Conservation (phyloP, 2,329 filamentous ascomycete species). For the Graphilbum fragrans region DNA sequence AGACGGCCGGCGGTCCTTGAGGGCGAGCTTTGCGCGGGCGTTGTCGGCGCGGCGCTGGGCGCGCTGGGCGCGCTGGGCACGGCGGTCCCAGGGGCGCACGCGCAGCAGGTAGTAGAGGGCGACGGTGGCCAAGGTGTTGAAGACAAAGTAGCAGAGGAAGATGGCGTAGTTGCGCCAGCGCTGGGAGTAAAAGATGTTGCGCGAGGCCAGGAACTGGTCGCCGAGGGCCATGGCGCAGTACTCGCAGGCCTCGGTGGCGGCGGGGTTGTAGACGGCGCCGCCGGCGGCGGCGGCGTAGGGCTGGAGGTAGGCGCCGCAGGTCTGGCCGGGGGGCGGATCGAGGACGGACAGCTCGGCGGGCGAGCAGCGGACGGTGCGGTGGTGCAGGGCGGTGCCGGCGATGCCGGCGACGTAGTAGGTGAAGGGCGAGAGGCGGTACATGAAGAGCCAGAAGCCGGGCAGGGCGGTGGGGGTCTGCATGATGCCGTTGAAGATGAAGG, state of each 20-base stretch:
- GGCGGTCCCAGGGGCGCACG: slow-evolving; percentile 31
- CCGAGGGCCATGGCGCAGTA: slow-evolving; percentile 54
- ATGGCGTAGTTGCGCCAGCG: slow-evolving; percentile 60
- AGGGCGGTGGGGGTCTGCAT: slow-evolving; percentile 67
- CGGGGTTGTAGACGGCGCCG: slow-evolving; percentile 50
- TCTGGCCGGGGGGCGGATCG: slow-evolving; percentile 47
- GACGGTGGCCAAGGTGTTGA: slow-evolving; percentile 49
- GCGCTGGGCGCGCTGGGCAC: no score
- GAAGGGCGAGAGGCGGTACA: slow-evolving; percentile 57
- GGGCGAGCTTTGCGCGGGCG: no score
- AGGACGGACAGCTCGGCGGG: slow-evolving; percentile 50
- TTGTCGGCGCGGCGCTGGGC: no score
- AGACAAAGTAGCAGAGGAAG: slow-evolving; percentile 51
- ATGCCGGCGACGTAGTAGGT: slow-evolving; percentile 60
- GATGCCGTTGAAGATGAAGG: slow-evolving; percentile 77
- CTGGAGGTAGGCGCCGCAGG: slow-evolving; percentile 53
- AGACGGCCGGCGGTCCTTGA: no score
- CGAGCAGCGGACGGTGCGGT: slow-evolving; percentile 37
- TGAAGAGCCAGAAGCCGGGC: slow-evolving; percentile 68
- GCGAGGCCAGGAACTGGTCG: slow-evolving; percentile 12
- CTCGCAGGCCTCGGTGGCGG: slow-evolving; percentile 42
- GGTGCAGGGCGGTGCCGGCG: slow-evolving; percentile 51
- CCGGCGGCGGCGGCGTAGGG: slow-evolving; percentile 35
- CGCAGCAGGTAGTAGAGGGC: slow-evolving; percentile 50
- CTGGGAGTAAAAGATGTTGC: slow-evolving; percentile 33